A percentile compares a stretch with the other conserved stretches of the same genome.
Evolutionary conservation across 441 rosid genomes (phyloP).

Genomic region (Biscutella laevigata): DNA sequence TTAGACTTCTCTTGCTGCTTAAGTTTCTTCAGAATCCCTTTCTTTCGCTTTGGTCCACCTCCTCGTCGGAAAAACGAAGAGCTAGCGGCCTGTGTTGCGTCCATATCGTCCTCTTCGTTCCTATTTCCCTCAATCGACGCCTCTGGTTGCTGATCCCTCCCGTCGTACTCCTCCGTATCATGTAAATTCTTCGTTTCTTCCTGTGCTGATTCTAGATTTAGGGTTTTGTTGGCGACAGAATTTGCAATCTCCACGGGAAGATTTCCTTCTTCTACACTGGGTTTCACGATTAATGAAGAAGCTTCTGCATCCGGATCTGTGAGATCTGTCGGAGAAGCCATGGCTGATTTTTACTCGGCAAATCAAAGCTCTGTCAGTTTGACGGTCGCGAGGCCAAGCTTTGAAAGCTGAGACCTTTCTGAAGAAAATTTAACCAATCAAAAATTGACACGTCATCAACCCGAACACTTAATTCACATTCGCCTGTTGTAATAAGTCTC

Average conservation of each 20-base stretch:
- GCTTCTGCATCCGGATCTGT: background rate
- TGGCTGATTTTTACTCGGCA: conserved; percentile 6
- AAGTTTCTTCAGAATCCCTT: conserved; percentile 29
- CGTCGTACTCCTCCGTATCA: conserved; percentile 20
- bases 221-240: conserved; percentile 13
- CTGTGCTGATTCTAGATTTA: conserved; percentile 19
- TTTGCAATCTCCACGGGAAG: background rate
- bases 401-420: background rate
- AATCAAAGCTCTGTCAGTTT: background rate
- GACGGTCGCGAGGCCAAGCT: background rate
- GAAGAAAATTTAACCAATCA: background rate
- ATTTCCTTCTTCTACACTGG: background rate
- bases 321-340: conserved; percentile 27
- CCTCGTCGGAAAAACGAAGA: conserved; percentile 27
- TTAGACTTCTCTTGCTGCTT: conserved; percentile 29
- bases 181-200: conserved; percentile 19
- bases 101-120: conserved; percentile 31
- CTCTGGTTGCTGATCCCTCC: conserved; percentile 13
- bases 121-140: conserved; percentile 22
- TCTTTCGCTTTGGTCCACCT: conserved; percentile 39
- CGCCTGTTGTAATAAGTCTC: background rate
- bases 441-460: background rate
- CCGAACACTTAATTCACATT: background rate
- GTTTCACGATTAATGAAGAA: background rate
- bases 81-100: conserved; percentile 12